Evolutionary conservation across 805 yeast genomes (phyloP), one percentile per base, ranked within the genome.

Genomic region (Candida argentea): DNA sequence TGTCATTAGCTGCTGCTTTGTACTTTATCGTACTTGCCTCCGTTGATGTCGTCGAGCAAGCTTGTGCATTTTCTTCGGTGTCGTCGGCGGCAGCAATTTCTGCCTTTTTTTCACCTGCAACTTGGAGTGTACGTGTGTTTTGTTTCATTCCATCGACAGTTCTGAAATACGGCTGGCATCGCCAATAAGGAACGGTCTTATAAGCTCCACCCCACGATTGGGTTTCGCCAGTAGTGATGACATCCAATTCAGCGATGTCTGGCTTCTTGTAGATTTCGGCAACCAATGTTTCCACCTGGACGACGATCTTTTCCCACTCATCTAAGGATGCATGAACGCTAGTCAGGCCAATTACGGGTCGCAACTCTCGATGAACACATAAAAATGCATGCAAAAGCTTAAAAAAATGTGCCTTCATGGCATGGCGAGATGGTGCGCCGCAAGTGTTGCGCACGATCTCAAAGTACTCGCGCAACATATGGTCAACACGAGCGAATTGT

Each of bases 161-260:
- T 42, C 98, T 67, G 64, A 89, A 89, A 49, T 83, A 81, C 2
- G 98, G 98, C 55, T 89, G 98, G 39, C 94, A 76, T 44, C 97
- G 69, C 97, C 97, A 89, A 50, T 80, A 86, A 2, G 98, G 97
- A 10, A 89, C 73, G 4, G 66, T 69, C 49, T 75, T 74, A 50
- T 91, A 89, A 9, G 65, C 43, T 1, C 94, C 94, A 26, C 94
- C 94, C 87, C 93, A 80, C 14, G 55, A 46, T 40, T 74, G 73
- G 1, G 45, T 24, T 13, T 16, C 20, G 5, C 67, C 71, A 0
- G 86, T 85, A 0, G 54, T 57, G 1, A 80, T 65, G 4, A 45
- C 52, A 44, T 85, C 95, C 12, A 65, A 35, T 28, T 65, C 67
- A 4, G 55, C 61, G n/a, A 74, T 73, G 31, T 73, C 62, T 1